Percentiles rank a stretch among this genome's conserved stretches.
Evolutionary conservation across 228 moss, liverwort and hornwort genomes (phyloP).

Genomic region (Sphagnum magellanicum): DNA sequence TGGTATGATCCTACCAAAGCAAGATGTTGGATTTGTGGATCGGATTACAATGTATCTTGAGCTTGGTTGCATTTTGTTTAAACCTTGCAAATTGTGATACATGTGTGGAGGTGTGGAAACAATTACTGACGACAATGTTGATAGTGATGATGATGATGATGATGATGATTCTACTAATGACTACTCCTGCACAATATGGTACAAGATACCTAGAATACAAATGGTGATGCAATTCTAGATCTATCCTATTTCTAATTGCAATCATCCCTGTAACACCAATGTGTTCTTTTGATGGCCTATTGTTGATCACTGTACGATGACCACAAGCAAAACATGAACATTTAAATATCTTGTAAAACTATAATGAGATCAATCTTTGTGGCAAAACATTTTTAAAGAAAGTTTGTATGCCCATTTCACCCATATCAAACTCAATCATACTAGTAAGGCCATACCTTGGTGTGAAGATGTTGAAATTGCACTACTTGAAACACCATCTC

Average conservation of each 20-base stretch:
- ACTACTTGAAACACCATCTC: slow-evolving; percentile 10
- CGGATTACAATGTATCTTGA: slow-evolving; percentile 36
- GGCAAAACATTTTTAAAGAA: not conserved
- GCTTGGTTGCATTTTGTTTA: slow-evolving; percentile 5
- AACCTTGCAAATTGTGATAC: not conserved
- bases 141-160: slow-evolving; percentile 3
- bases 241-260: slow-evolving; percentile 20
- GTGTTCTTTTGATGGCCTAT: not conserved
- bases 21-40: slow-evolving; percentile 47
- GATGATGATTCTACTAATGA: slow-evolving; percentile 9
- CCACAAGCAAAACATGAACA: not conserved
- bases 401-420: no score
- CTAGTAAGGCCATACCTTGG: no score
- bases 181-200: slow-evolving; percentile 64
- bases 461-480: no score
- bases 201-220: slow-evolving; percentile 64
- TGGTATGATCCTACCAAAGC: slow-evolving; percentile 45
- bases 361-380: not conserved
- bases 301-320: not conserved
- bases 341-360: slow-evolving; percentile 7
- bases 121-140: no score
- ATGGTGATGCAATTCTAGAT: slow-evolving; percentile 53
- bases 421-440: no score
- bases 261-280: not conserved
- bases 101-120: not conserved